Percentiles rank a stretch among this genome's conserved stretches.
Conservation (phyloP, 345 rosid species). For the Alliaria petiolata region DNA sequence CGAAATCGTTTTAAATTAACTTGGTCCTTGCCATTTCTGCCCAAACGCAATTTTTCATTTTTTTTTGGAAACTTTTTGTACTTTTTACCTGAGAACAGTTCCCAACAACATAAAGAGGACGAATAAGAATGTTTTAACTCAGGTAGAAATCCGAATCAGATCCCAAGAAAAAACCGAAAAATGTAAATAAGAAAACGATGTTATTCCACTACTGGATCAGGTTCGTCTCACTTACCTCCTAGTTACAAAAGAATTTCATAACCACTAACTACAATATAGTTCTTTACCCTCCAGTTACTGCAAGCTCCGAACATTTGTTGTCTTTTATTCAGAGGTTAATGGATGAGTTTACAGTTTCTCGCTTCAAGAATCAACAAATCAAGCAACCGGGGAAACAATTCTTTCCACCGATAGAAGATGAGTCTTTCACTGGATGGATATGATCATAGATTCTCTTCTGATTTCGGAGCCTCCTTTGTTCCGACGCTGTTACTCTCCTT, state of each 20-base stretch:
- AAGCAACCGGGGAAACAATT: not conserved
- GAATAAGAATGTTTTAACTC: not conserved
- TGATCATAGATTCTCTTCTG: conserved; percentile 29
- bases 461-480: conserved; percentile 27
- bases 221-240: not conserved
- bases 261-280: conserved; percentile 17
- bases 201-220: conserved; percentile 3
- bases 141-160: not conserved
- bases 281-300: not conserved
- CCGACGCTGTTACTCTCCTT: conserved; percentile 30
- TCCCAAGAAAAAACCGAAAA: not conserved
- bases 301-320: too few species aligned
- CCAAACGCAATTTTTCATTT: not conserved
- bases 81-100: not conserved
- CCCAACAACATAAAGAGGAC: not conserved
- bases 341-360: not conserved
- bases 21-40: too few species aligned
- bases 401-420: not conserved
- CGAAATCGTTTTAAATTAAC: not conserved
- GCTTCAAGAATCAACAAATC: not conserved
- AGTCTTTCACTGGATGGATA: not conserved
- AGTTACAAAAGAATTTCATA: conserved; percentile 32
- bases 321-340: too few species aligned
- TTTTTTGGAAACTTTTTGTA: not conserved
- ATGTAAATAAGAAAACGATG: conserved; percentile 2